Conservation (phyloP, 192 early-diverging fungal genomes). For the Rhizoclosmatium sp. region DNA sequence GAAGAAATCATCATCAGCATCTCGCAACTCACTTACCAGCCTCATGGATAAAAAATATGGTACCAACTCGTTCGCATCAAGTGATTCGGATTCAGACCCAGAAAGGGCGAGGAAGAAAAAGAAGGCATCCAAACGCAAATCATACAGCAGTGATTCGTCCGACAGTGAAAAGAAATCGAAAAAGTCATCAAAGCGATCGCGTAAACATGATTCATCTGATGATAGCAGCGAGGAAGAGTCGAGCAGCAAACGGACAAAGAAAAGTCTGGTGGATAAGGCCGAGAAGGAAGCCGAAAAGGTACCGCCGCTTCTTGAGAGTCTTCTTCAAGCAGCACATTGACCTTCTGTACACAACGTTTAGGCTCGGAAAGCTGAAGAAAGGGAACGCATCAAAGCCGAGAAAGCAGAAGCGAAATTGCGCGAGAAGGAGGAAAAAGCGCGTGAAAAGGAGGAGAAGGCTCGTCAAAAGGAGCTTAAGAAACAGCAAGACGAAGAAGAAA, state of each 20-base stretch:
- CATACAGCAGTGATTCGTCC: neutral
- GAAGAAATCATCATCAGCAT: neutral
- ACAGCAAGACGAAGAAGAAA: slow-evolving; percentile 6
- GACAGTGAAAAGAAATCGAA: neutral
- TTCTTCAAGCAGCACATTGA: neutral
- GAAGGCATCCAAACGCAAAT: neutral
- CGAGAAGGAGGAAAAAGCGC: slow-evolving; percentile 21
- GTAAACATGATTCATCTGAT: too few relatives aligned
- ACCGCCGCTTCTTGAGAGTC: neutral
- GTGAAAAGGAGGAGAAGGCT: slow-evolving; percentile 20
- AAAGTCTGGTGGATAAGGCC: neutral
- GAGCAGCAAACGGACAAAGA: too few relatives aligned
- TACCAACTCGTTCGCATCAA: neutral
- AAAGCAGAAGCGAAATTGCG: slow-evolving; percentile 13
- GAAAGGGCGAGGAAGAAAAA: neutral
- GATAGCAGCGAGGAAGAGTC: too few relatives aligned
- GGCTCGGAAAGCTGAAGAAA: slow-evolving; percentile 6
- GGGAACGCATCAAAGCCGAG: slow-evolving; percentile 8
- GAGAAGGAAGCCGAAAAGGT: neutral
- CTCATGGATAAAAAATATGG: neutral
- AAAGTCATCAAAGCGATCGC: neutral
- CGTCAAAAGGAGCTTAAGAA: slow-evolving; percentile 18
- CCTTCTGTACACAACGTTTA: neutral
- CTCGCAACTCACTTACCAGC: neutral
- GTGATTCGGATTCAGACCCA: neutral